Base-by-base conservation (phyloP, 768 basidiomycete genomes). In the Paxillus ammoniavirescens region DNA sequence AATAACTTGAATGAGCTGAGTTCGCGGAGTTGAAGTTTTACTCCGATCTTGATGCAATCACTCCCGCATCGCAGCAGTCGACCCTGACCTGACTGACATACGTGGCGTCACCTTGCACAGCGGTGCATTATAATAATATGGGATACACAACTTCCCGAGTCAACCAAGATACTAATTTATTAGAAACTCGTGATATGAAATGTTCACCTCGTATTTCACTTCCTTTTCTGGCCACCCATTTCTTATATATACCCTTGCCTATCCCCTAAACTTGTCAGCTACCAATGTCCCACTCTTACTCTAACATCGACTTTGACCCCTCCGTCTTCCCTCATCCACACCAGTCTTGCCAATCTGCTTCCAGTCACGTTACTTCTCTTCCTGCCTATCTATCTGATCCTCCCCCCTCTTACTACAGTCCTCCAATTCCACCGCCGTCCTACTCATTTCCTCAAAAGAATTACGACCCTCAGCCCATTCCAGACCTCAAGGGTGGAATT, bases 31-130 rank as follows among this genome's bases (percentile, higher is more conserved):
- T 42, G 15, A 46, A 55, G 47, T 50, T 4, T 44, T 2, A 53
- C 54, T 61, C 64, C 64, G 64, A 59, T 67, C 53, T 56, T 42
- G 54, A 47, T 58, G 63, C 57, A 61, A 63, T 65, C 64, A 57
- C 50, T 59, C n/a, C n/a, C n/a, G n/a, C n/a, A n/a, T n/a, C n/a
- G n/a, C n/a, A 21, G 21, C 21, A 21, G 21, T 2, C 60, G 31
- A 31, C 7, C 31, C 31, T 30, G 8, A 4, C 28, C 28, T 31
- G 31, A 26, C 26, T 26, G 26, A 26, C 26, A 26, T 26, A 26
- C 26, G 21, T 21, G 21, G 21, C 21, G 21, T 21, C 21, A 21
- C 21, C 21, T 21, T 21, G 21, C 21, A 21, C 21, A 21, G 21
- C 21, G 21, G 21, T 21, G 21, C 21, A 21, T 21, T 21, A n/a